Evolutionary conservation across 2,329 filamentous ascomycete genomes (phyloP).

Genomic region (Ceratocystis ficicola): DNA sequence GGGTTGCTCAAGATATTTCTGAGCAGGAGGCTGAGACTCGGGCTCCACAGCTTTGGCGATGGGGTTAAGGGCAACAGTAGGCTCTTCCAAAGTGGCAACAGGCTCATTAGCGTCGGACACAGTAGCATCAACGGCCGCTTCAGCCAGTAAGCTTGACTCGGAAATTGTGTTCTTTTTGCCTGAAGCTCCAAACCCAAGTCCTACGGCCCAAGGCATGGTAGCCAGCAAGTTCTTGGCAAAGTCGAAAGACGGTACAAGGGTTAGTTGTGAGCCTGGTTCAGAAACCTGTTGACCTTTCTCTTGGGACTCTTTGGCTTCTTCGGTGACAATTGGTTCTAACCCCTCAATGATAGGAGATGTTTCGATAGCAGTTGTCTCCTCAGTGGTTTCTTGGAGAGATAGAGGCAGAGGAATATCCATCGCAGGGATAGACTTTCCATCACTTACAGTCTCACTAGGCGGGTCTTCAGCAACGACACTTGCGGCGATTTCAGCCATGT

Average conservation of each 20-base stretch:
- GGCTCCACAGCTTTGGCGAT: not conserved
- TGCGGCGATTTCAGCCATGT: no score
- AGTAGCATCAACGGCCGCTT: no score
- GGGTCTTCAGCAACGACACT: no score
- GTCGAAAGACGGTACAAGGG: conserved; percentile 14
- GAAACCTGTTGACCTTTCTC: not conserved
- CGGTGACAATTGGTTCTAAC: not conserved
- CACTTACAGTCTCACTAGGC: no score
- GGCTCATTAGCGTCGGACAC: not conserved
- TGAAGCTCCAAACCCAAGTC: not conserved
- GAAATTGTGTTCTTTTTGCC: not conserved
- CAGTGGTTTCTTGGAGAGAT: not conserved
- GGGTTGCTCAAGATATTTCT: not conserved
- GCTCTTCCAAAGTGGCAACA: not conserved
- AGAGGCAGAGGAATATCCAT: not conserved
- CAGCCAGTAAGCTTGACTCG: not conserved
- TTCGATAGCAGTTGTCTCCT: not conserved
- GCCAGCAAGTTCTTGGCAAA: conserved; percentile 11
- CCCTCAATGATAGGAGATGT: not conserved
- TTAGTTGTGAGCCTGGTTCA: not conserved
- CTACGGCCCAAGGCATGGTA: conserved; percentile 13
- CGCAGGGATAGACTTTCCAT: no score
- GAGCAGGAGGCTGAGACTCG: not conserved
- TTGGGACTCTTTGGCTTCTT: not conserved
- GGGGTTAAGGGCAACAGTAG: not conserved